phyloP scores from a whole-genome alignment of 1,139 yeast species.

The Pichia sp. region DNA sequence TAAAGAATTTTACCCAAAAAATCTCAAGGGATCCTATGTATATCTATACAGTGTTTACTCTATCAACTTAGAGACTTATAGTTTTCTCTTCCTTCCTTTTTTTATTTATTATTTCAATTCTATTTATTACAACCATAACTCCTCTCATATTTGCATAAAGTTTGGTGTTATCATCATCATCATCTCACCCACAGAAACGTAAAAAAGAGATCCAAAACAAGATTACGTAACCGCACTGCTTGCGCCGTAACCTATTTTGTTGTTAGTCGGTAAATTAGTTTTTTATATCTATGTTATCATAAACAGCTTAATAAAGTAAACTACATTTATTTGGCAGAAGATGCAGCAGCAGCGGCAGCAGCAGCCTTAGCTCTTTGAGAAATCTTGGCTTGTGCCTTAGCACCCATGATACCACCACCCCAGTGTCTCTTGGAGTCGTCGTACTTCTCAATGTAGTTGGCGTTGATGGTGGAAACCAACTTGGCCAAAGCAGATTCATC shows the following conservation, averaged over 20 bases:
- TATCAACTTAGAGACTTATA: background rate
- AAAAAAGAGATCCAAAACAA: too few species aligned
- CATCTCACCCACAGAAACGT: too few species aligned
- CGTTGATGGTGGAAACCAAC: constrained; percentile 84
- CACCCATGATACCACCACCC: constrained; percentile 99
- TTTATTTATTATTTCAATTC: background rate
- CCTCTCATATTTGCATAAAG: too few species aligned
- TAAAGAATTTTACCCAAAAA: background rate
- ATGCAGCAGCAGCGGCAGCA: constrained; percentile 36
- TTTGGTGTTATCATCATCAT: too few species aligned
- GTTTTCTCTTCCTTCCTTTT: background rate
- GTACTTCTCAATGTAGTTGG: constrained; percentile 88
- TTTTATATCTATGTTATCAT: background rate
- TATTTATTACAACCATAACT: background rate
- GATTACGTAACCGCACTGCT: constrained; percentile 93
- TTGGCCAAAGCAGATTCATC: constrained; percentile 94
- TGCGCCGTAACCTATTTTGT: constrained; percentile 81
- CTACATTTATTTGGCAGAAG: constrained; percentile 47
- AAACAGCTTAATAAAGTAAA: constrained; percentile 1
- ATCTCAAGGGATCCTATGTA: background rate
- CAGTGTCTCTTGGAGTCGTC: constrained; percentile 96
- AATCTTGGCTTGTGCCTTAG: constrained; percentile 77
- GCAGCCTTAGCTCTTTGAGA: constrained; percentile 44
- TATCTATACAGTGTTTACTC: background rate
- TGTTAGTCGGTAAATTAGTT: background rate